Percentiles rank a stretch among this genome's conserved stretches.
phyloP scores from a whole-genome alignment of 1,284 basidiomycete species.

The Pulveroboletus ridleyi region DNA sequence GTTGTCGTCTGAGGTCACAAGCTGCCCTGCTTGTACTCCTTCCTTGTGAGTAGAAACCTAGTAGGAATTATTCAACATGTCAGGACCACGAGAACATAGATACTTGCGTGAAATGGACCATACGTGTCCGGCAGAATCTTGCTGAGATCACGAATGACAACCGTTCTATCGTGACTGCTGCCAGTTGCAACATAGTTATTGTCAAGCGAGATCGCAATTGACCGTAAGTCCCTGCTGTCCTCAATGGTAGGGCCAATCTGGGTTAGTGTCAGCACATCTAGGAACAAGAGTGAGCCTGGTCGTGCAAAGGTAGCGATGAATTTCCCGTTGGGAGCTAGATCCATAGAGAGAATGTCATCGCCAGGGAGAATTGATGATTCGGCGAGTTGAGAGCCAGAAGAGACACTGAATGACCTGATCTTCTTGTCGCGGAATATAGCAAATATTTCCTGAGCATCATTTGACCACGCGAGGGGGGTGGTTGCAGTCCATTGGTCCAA shows the following conservation, averaged over 20 bases:
- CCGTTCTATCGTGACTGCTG: neutral
- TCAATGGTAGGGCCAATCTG: neutral
- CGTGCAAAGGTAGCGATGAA: neutral
- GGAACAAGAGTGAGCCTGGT: neutral
- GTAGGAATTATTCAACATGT: neutral
- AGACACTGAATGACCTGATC: neutral
- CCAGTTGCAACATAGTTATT: neutral
- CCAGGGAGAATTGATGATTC: neutral
- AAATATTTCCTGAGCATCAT: neutral
- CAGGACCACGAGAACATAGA: neutral
- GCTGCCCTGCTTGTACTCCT: no score
- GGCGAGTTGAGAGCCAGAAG: neutral
- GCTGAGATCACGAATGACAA: neutral
- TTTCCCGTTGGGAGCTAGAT: neutral
- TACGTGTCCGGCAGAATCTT: neutral
- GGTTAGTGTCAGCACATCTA: neutral
- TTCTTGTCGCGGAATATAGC: neutral
- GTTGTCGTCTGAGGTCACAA: neutral
- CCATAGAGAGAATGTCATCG: neutral
- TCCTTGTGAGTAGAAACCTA: neutral
- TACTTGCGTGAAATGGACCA: neutral
- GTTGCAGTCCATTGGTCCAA: accelerated
- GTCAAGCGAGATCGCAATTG: neutral
- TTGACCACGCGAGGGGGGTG: constrained; percentile 1
- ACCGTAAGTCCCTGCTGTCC: neutral